Evolutionary conservation across 257 asterid species (phyloP), one percentile per base, ranked within the genome.

Genomic region (Solanum pimpinellifolium): DNA sequence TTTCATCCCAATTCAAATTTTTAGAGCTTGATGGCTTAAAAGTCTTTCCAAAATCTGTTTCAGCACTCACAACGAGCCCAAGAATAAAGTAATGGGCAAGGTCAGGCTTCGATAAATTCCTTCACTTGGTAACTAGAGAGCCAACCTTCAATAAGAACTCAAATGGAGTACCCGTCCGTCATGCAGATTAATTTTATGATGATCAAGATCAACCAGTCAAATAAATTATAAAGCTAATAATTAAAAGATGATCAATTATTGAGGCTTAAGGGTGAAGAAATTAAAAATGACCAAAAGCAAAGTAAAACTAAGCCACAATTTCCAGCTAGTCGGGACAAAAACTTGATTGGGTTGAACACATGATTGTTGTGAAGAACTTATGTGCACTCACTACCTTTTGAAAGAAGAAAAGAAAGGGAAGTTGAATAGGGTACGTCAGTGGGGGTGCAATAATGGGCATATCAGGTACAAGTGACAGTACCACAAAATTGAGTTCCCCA

Each of bases 401-500:
- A 37, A 84, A 65, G 78, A 42, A 14, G 62, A 41, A 84, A 84
- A n/a, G 87, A 85, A 81, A 60, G 85, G 69, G 44, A 49, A 18
- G 46, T 49, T 81, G 85, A 81, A 81, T 66, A 27, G 65, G 42
- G 62, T 62, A 84, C 66, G 75, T 84, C 78, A 66, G 87, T 84
- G 87, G 87, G 87, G 87, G 87, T 66, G 87, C 87, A 84, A 47
- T 65, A 70, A 85, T 68, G 87, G 81, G 87, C 44, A 80, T 70
- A 84, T 66, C 76, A 85, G 78, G 87, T 85, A 85, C 87, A 68
- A 85, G 81, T 68, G 87, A 85, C 87, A 66, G 66, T 85, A 85
- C 87, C 76, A 85, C 87, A 85, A 85, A 70, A 85, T 85, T 89
- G 91, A 91, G 90, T 87, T 83, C 87, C 92, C 91, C 94, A 89